Base-by-base conservation (phyloP, 106 monocot species). In the Acorus gramineus region DNA sequence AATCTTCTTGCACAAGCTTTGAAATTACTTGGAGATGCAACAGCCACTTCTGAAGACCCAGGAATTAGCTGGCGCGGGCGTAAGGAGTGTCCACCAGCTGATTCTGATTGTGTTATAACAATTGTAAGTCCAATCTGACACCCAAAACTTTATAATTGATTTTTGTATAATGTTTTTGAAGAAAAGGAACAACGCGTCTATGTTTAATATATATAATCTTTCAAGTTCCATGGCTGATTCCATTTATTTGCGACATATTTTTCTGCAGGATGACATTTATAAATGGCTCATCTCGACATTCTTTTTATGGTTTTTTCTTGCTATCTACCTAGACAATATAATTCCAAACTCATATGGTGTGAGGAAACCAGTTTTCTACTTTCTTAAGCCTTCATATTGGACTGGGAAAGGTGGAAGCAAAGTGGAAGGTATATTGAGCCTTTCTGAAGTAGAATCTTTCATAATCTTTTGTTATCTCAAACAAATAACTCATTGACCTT, bases 311-410 rank as follows among this genome's bases (percentile, higher is more conserved):
- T 67, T 93, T 47, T 44, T 84, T 47, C 69, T 93, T 79, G 93
- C 93, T 46, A 83, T 93, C 65, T 93, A 93, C 71, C 79, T 89
- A 12, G 89, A 93, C 66, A 93, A 93, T 60, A 81, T 93, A 57
- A 49, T 93, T 62, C 85, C 89, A 46, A 84, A 93, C 66, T 50
- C 79, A 56, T 81, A 72, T 70, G 93, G 93, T 60, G 86, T 93
- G 56, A 85, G 93, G 42, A 93, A 93, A 77, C 71, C 93, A 44
- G 4, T 77, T 0, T 75, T 86, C 63, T 93, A 93, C 57, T 93
- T 93, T 75, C 46, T 89, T 60, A 80, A 70, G 56, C 83, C 78
- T 67, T 85, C 81, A 44, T 93, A 89, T 70, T 93, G 89, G 93
- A 86, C 79, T 43, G 93, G 93, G 11, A 84, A 71, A 57, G 93